Percentiles rank a stretch among this genome's conserved stretches.
Evolutionary conservation across 768 basidiomycete species (phyloP).

Genomic region (Megacollybia marginata): DNA sequence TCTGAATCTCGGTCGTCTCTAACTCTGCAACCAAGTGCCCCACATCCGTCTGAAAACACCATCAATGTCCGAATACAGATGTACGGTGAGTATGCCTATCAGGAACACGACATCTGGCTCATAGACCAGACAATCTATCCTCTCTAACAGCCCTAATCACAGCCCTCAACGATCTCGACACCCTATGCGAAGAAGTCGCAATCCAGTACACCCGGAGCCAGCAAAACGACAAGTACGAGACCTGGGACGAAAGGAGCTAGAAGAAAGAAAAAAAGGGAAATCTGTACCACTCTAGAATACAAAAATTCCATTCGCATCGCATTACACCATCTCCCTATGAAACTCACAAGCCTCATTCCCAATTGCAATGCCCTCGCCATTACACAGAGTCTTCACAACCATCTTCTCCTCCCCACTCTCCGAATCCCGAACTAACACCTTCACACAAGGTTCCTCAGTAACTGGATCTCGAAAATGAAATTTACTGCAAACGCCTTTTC

Average conservation of each 20-base stretch:
- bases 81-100: conserved; percentile 65
- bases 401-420: conserved; percentile 23
- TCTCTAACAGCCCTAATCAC: conserved; percentile 73
- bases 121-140: conserved; percentile 67
- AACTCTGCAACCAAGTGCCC: conserved; percentile 42
- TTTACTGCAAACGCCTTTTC: conserved; percentile 57
- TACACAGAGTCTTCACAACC: conserved; percentile 20
- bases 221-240: conserved; percentile 43
- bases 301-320: too few species aligned
- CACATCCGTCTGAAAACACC: conserved; percentile 95
- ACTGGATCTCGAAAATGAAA: conserved; percentile 53
- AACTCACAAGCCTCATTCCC: conserved; percentile 58
- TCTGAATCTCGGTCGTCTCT: conserved; percentile 22
- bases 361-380: conserved; percentile 52
- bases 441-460: conserved; percentile 47
- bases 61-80: conserved; percentile 99
- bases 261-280: conserved; percentile 3
- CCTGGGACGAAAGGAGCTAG: conserved; percentile 66
- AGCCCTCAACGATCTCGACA: conserved; percentile 73
- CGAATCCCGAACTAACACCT: conserved; percentile 27
- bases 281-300: too few species aligned
- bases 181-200: conserved; percentile 65
- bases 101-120: background rate
- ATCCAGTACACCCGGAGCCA: conserved; percentile 61
- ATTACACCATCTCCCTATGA: conserved; percentile 23